Percentiles rank a stretch among this genome's conserved stretches.
These are phyloP conservation scores for Vigna radiata DNA, from an alignment of 306 rosid species.

Conservation along the genomic window DNA sequence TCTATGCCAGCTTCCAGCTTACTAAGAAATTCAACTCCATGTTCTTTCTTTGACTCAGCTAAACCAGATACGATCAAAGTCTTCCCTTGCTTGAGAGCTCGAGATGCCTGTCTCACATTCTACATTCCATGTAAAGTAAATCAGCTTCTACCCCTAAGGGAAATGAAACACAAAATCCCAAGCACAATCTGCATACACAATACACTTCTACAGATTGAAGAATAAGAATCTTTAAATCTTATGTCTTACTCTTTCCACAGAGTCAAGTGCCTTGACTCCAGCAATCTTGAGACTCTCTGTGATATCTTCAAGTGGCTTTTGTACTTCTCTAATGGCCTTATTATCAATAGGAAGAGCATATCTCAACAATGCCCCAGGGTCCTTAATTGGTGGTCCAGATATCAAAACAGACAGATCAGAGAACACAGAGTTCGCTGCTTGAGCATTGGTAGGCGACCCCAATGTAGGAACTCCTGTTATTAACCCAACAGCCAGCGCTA, in stretches of 20 bases:
- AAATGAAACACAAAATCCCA: conserved; percentile 3
- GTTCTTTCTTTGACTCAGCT: conserved; percentile 90
- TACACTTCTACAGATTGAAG: conserved; percentile 6
- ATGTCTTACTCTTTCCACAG: conserved; percentile 83
- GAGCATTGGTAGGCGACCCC: conserved; percentile 59
- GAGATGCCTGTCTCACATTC: conserved; percentile 88
- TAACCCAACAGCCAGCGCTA: conserved; percentile 80
- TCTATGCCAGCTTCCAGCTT: conserved; percentile 90
- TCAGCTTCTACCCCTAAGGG: conserved; percentile 21
- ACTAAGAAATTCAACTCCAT: conserved; percentile 75
- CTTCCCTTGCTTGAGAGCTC: conserved; percentile 86
- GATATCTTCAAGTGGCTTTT: conserved; percentile 95
- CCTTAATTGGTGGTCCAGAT: conserved; percentile 97
- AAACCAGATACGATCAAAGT: conserved; percentile 76
- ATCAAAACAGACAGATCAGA: conserved; percentile 83
- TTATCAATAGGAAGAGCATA: conserved; percentile 92
- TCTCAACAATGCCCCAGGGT: conserved; percentile 92
- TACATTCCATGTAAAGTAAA: conserved; percentile 51
- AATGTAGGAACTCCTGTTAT: conserved; percentile 84
- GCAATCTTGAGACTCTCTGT: conserved; percentile 88
- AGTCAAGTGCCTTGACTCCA: conserved; percentile 91
- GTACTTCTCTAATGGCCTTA: conserved; percentile 95
- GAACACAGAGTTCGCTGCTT: conserved; percentile 69
- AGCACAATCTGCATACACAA: conserved; percentile 7
- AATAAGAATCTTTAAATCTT: conserved; percentile 31